Evolutionary conservation across 345 rosid genomes (phyloP), one percentile per base, ranked within the genome.

Genomic region (Populus simonii): DNA sequence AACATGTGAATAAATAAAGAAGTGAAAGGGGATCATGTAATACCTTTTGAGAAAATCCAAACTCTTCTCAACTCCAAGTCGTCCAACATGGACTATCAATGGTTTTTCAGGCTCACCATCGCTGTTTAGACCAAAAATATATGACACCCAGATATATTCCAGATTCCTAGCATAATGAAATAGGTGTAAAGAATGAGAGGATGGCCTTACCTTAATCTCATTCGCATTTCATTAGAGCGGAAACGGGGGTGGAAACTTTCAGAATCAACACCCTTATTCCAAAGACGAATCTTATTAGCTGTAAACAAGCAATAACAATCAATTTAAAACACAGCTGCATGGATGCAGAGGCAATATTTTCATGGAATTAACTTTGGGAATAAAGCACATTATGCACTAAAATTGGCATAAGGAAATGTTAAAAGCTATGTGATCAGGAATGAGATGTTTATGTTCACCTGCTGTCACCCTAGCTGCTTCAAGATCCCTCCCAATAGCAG

Each of bases 211-310:
- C 94, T 96, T 66, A 96, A 85, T 89, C 92, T 91, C 63, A 87
- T 25, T 65, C 98, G 89, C 98, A 96, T 96, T 84, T 93, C 94
- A 43, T 87, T 85, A 68, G 89, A 92, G 78, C 89, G 84, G 80
- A 82, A 93, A 77, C 87, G 90, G 31, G 98, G 98, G 86, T 93
- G 88, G 81, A 96, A 96, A 78, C 94, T 93, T 77, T 90, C 93
- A 33, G 96, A 93, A 87, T 96, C 99, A 8, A 96, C 99, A 78
- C 99, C 99, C 87, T 96, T 96, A 73, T 92, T 96, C 98, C 99
- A 96, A 76, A 96, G 91, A 49, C 97, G 94, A 57, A 96, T 94
- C 90, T 90, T 94, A 77, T 96, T 88, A 74, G 98, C 98, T 96
- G 88, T 71, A 77, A 76, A 68, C 38, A 70, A 71, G 57, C 25